Evolutionary conservation across 116 monocot species (phyloP).

Genomic region (Posidonia oceanica): DNA sequence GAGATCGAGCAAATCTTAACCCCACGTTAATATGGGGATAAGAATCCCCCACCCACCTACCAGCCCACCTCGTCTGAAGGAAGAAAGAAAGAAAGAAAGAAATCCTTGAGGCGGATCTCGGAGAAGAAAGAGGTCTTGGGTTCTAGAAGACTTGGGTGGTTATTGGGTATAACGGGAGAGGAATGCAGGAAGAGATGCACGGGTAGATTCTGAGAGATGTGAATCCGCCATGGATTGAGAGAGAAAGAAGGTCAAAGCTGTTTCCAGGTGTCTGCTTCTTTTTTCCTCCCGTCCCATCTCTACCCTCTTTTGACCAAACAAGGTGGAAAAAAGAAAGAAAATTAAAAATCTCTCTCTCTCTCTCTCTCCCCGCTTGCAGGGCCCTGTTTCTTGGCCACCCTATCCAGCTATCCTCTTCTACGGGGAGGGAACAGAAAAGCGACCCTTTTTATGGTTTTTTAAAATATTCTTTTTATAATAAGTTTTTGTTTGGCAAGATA

Average conservation of each 20-base stretch:
- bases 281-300: background rate
- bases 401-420: no score
- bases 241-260: conserved; percentile 1
- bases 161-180: background rate
- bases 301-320: background rate
- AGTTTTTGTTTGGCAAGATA: no score
- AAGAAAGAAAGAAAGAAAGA: background rate
- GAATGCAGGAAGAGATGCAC: background rate
- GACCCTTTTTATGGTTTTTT: no score
- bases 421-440: no score
- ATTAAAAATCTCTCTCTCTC: background rate
- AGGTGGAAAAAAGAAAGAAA: background rate
- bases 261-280: background rate
- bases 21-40: background rate
- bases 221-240: conserved; percentile 1
- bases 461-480: no score
- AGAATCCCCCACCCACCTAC: background rate
- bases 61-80: background rate
- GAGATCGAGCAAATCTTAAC: background rate
- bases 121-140: no score
- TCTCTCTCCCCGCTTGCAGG: background rate
- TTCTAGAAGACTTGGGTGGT: background rate
- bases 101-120: no score
- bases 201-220: background rate
- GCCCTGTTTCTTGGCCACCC: no score